Evolutionary conservation across 768 basidiomycete species (phyloP), one percentile per base, ranked within the genome.

Genomic region (Termitomyces titanicus): DNA sequence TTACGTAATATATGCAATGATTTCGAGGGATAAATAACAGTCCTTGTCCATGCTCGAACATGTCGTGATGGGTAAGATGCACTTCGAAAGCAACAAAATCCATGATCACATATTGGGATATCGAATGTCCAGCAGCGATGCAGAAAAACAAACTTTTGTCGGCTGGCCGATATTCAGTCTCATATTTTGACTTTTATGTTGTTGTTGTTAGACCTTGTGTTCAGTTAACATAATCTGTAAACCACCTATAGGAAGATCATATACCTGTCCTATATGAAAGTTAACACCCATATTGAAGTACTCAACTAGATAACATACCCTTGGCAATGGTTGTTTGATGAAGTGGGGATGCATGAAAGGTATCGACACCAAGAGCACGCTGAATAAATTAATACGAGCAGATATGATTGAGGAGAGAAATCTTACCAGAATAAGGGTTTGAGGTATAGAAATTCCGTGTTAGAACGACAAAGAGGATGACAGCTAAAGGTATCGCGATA

Each of bases 321-420:
- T 72, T 80, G 66, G 63, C 89, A 92, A 55, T 86, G 71, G 63
- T 87, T 82, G 58, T 91, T 92, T 0, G 80, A 71, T 33, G 76
- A 69, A 7, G 86, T 88, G 1, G 94, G 95, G 68, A 95, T 84
- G 63, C 95, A 97, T 2, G 92, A 94, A 5, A 97, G 72, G 68
- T 92, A 97, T 47, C 92, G 83, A 68, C 94, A 97, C 60, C 94
- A 89, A 50, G 85, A 77, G 67, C 92, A 94, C 27, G 92, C 92
- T 92, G 49, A 9, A 53, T 52, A 6, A 38, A 22, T 60, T 11
- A 57, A 47, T 39, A 22, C 54, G 31, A 34, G 24, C 24, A 47
- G 5, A 17, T 20, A 22, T 17, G 8, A 17, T 17, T 20, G 49
- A 56, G n/a, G 34, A 24, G 25, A 55, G 55, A 17, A 43, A 17